Base-by-base conservation (phyloP, 1,284 basidiomycete species). In the Tilletia caries region DNA sequence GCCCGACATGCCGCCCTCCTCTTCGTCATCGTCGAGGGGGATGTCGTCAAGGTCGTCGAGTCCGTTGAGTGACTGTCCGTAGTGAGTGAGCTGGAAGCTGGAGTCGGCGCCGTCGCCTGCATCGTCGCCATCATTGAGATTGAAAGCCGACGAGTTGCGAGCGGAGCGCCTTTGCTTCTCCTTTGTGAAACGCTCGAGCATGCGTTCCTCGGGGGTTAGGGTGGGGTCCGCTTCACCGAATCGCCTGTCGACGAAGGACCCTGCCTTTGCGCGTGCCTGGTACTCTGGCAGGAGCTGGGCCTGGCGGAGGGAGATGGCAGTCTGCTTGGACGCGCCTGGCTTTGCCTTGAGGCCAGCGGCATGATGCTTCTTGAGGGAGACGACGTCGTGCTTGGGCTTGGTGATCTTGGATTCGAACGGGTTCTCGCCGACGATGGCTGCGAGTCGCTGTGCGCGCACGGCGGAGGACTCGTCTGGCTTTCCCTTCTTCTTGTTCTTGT, bases 211-310 rank as follows among this genome's bases (percentile, higher is more conserved):
- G 20, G 93, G 86, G 12, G 91, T 91, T 87, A 98, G 89, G 12
- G 89, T 88, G 1, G 94, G 90, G 77, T 98, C 90, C 78, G 92
- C 91, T 87, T 98, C 96, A 85, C 96, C 96, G 79, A 98, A 97
- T 48, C 96, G 91, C 68, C 93, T 89, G 84, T 99, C 96, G 67
- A 95, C 86, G 74, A 99, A 91, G 3, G 92, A 92, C 12, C 95
- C 94, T 15, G 91, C 89, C 75, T 90, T 91, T 73, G 90, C 88
- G 67, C 93, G 88, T 37, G 89, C 90, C 67, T 86, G 82, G 76
- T 86, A 86, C 85, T 98, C 94, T 67, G 94, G 94, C 58, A 98
- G 85, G 25, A 98, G 86, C 0, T 90, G 92, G 85, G 91, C 76
- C 41, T 77, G 70, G 34, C 82, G 73, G 87, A 93, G 90, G 77